Evolutionary conservation across 2,329 filamentous ascomycete species (phyloP).

Genomic region (Acephala macrosclerotiorum): DNA sequence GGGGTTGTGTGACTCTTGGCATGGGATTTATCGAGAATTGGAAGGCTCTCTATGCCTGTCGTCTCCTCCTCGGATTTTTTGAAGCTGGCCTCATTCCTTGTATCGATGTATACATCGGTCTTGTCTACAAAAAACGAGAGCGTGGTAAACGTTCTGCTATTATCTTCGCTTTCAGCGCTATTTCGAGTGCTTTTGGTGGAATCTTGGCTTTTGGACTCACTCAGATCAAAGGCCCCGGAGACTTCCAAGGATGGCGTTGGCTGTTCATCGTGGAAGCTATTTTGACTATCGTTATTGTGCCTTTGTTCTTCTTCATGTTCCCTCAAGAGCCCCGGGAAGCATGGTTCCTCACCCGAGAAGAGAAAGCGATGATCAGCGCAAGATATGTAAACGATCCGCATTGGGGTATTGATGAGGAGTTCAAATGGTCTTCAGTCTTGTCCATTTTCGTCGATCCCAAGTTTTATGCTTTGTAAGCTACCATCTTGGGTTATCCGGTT

Average conservation of each 20-base stretch:
- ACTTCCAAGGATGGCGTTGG: slow-evolving; percentile 55
- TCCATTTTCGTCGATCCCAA: slow-evolving; percentile 56
- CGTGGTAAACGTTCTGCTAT: slow-evolving; percentile 28
- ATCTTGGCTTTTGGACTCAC: slow-evolving; percentile 42
- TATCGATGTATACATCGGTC: slow-evolving; percentile 41
- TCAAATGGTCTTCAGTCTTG: too few relatives aligned
- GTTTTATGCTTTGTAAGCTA: slow-evolving; percentile 50
- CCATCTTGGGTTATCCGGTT: neutral
- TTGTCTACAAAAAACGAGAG: slow-evolving; percentile 38
- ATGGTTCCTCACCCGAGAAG: slow-evolving; percentile 40
- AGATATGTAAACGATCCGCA: slow-evolving; percentile 50
- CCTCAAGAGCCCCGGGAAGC: slow-evolving; percentile 38
- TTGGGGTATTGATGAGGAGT: too few relatives aligned
- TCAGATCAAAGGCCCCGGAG: slow-evolving; percentile 53
- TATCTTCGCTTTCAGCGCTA: slow-evolving; percentile 37
- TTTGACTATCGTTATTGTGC: slow-evolving; percentile 36
- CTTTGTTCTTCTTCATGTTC: slow-evolving; percentile 31
- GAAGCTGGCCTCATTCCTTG: slow-evolving; percentile 43
- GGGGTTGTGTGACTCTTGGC: slow-evolving; percentile 47
- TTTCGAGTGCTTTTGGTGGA: slow-evolving; percentile 40
- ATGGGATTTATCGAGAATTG: slow-evolving; percentile 52
- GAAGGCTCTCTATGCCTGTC: slow-evolving; percentile 49
- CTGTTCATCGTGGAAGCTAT: slow-evolving; percentile 39
- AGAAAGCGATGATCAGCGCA: slow-evolving; percentile 56
- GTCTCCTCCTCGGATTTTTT: slow-evolving; percentile 41